Percentiles rank a stretch among this genome's conserved stretches.
Evolutionary conservation across 2,329 filamentous ascomycete genomes (phyloP).

Genomic region (Colletotrichum australisinense): DNA sequence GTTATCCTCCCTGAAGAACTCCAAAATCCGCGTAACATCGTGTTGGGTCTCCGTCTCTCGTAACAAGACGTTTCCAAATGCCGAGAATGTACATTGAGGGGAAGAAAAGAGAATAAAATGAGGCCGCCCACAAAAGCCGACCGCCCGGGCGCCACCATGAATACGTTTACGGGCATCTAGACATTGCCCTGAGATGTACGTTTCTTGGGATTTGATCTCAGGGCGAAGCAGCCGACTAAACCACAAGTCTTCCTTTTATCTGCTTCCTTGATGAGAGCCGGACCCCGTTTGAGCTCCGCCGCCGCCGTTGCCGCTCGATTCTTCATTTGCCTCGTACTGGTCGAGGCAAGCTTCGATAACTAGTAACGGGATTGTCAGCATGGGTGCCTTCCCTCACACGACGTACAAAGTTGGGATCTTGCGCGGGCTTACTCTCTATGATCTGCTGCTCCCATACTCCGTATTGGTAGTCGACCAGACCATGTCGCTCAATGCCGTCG

Average conservation of each 20-base stretch:
- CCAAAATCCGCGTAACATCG: conserved; percentile 28
- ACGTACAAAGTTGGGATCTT: not conserved
- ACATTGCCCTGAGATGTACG: conserved; percentile 6
- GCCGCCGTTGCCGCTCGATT: conserved; percentile 46
- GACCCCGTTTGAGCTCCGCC: conserved; percentile 33
- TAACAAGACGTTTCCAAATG: conserved; percentile 16
- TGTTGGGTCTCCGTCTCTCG: conserved; percentile 16
- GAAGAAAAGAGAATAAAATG: not conserved
- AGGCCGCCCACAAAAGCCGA: conserved; percentile 11
- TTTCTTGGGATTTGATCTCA: not conserved
- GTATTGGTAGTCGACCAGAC: conserved; percentile 97
- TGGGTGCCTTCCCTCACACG: not conserved
- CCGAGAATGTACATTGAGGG: conserved; percentile 25
- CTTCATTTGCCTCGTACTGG: conserved; percentile 55
- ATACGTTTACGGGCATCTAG: conserved; percentile 3
- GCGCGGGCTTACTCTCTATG: conserved; percentile 73
- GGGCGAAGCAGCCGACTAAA: not conserved
- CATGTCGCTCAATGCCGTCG: conserved; percentile 88
- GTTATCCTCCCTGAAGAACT: conserved; percentile 30
- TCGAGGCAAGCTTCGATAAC: conserved; percentile 56
- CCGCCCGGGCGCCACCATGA: conserved; percentile 10
- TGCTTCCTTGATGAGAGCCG: conserved; percentile 30
- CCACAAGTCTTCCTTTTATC: conserved; percentile 17
- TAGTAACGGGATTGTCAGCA: conserved; percentile 26
- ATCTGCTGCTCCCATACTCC: conserved; percentile 97